phyloP scores from a whole-genome alignment of 2,329 filamentous ascomycete genomes.

The Fusarium lateritium region DNA sequence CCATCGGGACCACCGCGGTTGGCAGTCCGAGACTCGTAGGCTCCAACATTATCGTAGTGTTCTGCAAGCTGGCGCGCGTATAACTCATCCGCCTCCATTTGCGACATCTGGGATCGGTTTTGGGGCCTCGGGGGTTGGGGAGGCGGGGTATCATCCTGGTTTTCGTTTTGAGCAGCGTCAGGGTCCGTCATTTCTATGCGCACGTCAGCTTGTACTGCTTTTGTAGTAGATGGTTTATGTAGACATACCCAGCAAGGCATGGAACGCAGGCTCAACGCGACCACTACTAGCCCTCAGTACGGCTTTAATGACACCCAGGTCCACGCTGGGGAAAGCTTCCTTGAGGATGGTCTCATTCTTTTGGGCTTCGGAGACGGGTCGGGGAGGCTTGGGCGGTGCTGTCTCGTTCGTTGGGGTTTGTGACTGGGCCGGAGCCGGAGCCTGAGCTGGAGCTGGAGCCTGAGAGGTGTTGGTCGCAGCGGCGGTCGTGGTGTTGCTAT shows the following conservation, averaged over 20 bases:
- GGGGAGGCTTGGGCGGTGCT: conserved; percentile 85
- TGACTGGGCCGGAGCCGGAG: conserved; percentile 1
- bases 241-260: conserved; percentile 83
- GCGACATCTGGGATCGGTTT: conserved; percentile 75
- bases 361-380: conserved; percentile 84
- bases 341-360: conserved; percentile 90
- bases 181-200: conserved; percentile 82
- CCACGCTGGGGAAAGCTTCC: conserved; percentile 93
- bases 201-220: conserved; percentile 27
- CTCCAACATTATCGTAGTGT: conserved; percentile 80
- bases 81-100: conserved; percentile 90
- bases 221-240: not conserved
- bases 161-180: conserved; percentile 71
- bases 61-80: conserved; percentile 95
- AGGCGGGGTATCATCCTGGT: conserved; percentile 72
- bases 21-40: conserved; percentile 70
- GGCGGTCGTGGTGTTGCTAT: conserved; percentile 51
- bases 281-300: conserved; percentile 89
- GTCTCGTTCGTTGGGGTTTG: conserved; percentile 55
- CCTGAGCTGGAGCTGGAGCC: conserved; percentile 23
- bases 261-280: conserved; percentile 93
- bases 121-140: conserved; percentile 84
- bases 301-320: conserved; percentile 85
- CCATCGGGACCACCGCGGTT: too few species aligned
- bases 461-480: conserved; percentile 48